Evolutionary conservation across 768 basidiomycete species (phyloP), one percentile per base, ranked within the genome.

Genomic region (Erythrobasidium yunnanense): DNA sequence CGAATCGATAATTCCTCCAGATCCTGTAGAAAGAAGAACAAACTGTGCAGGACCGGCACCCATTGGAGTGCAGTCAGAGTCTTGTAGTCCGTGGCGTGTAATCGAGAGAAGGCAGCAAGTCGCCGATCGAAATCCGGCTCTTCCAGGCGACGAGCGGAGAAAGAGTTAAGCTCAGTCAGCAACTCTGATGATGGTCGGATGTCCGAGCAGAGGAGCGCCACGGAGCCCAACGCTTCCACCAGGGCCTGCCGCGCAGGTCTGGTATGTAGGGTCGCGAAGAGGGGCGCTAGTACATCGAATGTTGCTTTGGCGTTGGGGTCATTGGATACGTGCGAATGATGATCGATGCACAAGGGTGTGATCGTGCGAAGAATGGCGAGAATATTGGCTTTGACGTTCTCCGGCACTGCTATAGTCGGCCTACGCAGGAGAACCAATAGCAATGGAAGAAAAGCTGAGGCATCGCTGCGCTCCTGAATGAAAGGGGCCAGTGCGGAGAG

Each of bases 121-220:
- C 95, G 85, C 29, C 83, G 81, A 65, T 92, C 88, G 70, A 95
- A 96, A 75, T 97, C 90, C 1, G 91, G 88, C 73, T 97, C 91
- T 65, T 93, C 90, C 33, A 90, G 75, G 5, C 90, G 81, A 71
- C 84, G 86, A 0, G 76, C 75, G 0, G 91, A 93, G 73, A 85
- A 99, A 0, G 93, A 85, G 72, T 97, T 97, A 69, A 97, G 79
- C 1, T 77, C 74, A 6, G 81, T 81, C 58, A 90, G 71, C 3
- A 91, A 75, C 5, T 78, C 75, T 0, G 84, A 81, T 0, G 88
- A 68, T 66, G 32, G 71, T 65, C 46, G 30, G 29, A 89, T 77
- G 1, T 79, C 75, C 0, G 75, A 66, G 66, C 86, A 80, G 8
- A 83, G 75, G 0, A 74, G 70, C 0, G 80, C 78, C 25, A 86